These are phyloP conservation scores for Trichoderma sp. DNA, from an alignment of 2,329 filamentous ascomycete genomes.

Conservation along the genomic window DNA sequence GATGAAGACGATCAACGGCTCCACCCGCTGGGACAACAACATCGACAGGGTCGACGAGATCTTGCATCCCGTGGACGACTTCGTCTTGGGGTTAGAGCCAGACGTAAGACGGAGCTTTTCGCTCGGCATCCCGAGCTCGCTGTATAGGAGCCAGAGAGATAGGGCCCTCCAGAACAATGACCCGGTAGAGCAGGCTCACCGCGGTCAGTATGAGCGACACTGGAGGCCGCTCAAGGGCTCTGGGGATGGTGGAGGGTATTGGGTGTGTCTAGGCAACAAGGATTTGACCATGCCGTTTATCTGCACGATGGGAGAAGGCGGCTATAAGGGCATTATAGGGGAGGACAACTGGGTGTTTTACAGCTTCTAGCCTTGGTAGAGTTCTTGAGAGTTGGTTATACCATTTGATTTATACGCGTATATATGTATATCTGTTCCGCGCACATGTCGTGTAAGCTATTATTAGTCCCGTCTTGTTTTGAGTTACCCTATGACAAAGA, in stretches of 20 bases:
- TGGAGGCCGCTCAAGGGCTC: conserved; percentile 27
- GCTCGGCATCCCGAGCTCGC: conserved; percentile 29
- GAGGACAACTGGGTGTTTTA: conserved; percentile 23
- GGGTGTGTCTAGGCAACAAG: conserved; percentile 31
- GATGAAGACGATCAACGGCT: conserved; percentile 6
- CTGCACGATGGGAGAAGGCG: conserved; percentile 14
- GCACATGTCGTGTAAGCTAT: not conserved
- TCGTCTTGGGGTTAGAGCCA: conserved; percentile 26
- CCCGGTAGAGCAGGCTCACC: conserved; percentile 25
- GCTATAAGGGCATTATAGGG: not conserved
- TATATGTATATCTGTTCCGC: not conserved
- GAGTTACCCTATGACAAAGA: not conserved
- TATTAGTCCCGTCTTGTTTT: not conserved
- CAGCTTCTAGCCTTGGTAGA: not conserved
- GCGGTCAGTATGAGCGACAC: conserved; percentile 26
- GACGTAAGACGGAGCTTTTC: conserved; percentile 25
- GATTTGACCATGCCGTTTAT: conserved; percentile 20
- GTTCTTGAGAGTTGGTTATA: not conserved
- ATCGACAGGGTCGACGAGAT: not conserved
- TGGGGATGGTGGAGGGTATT: conserved; percentile 28
- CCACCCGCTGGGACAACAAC: not conserved
- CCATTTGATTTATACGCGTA: not conserved
- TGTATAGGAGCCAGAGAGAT: conserved; percentile 25
- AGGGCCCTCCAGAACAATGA: conserved; percentile 20
- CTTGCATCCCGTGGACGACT: conserved; percentile 24